Conservation (phyloP, 352 stramenopile genomes). For the Phytophthora vignae region DNA sequence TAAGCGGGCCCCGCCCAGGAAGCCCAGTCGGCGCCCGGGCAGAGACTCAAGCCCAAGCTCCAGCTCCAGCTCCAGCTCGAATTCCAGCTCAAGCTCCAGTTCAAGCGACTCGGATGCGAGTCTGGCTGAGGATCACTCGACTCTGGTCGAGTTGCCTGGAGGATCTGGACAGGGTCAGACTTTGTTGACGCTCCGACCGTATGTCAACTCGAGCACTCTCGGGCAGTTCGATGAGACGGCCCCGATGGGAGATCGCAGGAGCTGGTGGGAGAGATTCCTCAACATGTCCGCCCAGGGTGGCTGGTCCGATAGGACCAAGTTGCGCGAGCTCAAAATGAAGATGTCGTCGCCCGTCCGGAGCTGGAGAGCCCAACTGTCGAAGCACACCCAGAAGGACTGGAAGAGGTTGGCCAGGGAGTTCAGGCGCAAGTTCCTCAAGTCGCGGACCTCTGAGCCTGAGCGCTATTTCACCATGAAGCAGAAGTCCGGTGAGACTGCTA, state of each 20-base stretch:
- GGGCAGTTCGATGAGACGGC: conserved; percentile 5
- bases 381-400: neutral
- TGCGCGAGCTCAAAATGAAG: conserved; percentile 9
- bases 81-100: too few species aligned
- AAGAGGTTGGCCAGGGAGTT: neutral
- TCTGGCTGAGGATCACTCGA: too few species aligned
- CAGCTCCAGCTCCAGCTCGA: too few species aligned
- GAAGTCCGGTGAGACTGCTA: neutral
- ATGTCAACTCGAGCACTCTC: neutral
- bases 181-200: neutral
- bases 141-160: too few species aligned
- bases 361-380: conserved; percentile 1
- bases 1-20: too few species aligned
- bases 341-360: neutral
- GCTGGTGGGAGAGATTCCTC: conserved; percentile 1
- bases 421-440: neutral
- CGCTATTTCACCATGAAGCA: conserved; percentile 6
- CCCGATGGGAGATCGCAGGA: neutral
- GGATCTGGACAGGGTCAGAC: too few species aligned
- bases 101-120: too few species aligned
- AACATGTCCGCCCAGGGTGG: conserved; percentile 8
- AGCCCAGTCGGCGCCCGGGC: too few species aligned
- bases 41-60: too few species aligned
- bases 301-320: neutral
- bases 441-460: neutral